Conservation (phyloP, 2,329 filamentous ascomycete genomes). For the Fonsecaea pugnacius region DNA sequence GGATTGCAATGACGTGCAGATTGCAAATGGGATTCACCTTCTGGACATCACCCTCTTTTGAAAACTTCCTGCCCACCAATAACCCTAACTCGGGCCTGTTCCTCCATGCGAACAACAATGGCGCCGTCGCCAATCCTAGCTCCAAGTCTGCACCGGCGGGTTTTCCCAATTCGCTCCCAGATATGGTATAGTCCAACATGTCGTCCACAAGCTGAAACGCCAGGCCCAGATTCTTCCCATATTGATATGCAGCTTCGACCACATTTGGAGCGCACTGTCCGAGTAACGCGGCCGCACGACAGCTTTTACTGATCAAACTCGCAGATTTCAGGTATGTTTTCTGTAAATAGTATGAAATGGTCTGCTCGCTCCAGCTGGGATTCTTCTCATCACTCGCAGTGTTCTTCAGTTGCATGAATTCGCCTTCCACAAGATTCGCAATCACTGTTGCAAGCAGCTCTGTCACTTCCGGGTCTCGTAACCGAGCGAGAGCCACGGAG, state of each 20-base stretch:
- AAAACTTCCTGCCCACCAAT: constrained; percentile 90
- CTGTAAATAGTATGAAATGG: constrained; percentile 89
- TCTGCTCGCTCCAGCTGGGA: constrained; percentile 84
- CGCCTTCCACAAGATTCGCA: constrained; percentile 94
- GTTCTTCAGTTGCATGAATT: constrained; percentile 99
- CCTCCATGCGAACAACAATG: constrained; percentile 94
- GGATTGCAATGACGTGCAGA: constrained; percentile 13
- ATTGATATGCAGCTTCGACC: constrained; percentile 87
- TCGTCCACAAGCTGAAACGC: constrained; percentile 98
- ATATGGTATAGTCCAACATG: constrained; percentile 94
- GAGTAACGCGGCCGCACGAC: constrained; percentile 83
- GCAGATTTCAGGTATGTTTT: constrained; percentile 99
- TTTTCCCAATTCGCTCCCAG: constrained; percentile 83
- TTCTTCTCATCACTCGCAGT: constrained; percentile 84
- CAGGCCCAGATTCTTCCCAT: constrained; percentile 89
- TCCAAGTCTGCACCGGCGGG: constrained; percentile 93
- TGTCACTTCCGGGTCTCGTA: constrained; percentile 91
- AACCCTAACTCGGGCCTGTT: constrained; percentile 80
- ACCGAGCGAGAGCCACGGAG: constrained; percentile 86
- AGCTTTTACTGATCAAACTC: constrained; percentile 93
- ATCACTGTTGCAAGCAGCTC: constrained; percentile 96
- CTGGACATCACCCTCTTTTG: constrained; percentile 78
- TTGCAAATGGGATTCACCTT: constrained; percentile 63
- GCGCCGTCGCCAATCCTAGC: constrained; percentile 89
- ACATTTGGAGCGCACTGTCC: constrained; percentile 76